A percentile compares a stretch with the other conserved stretches of the same genome.
These are phyloP conservation scores for Mucor lusitanicus DNA, from an alignment of 371 early-diverging fungal species.

Conservation along the genomic window DNA sequence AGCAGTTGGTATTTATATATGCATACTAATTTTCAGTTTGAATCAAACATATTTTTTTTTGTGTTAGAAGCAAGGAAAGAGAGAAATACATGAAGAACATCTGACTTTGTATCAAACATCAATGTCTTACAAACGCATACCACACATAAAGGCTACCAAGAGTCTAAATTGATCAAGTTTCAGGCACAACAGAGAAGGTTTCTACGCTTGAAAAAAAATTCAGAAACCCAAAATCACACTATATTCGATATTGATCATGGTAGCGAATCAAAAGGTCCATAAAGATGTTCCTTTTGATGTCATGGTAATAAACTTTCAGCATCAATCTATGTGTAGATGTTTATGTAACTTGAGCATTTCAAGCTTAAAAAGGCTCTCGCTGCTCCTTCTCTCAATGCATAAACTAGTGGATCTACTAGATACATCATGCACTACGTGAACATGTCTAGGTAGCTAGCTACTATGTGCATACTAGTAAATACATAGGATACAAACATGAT, in stretches of 20 bases:
- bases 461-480: too few species aligned
- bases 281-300: not conserved
- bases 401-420: too few species aligned
- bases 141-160: not conserved
- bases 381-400: not conserved
- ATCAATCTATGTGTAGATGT: too few species aligned
- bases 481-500: too few species aligned
- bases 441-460: too few species aligned
- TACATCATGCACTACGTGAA: too few species aligned
- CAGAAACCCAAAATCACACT: not conserved
- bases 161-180: slow-evolving; percentile 20
- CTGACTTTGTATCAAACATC: slow-evolving; percentile 4
- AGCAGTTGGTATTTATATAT: not conserved
- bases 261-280: not conserved
- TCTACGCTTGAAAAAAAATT: not conserved
- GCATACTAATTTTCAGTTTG: not conserved
- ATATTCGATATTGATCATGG: too few species aligned
- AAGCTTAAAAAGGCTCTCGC: not conserved
- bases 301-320: not conserved
- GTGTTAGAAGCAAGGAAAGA: slow-evolving; percentile 1
- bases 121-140: slow-evolving; percentile 7
- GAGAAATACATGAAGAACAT: not conserved
- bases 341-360: not conserved
- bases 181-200: slow-evolving; percentile 15
- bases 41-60: slow-evolving; percentile 4